Conservation (phyloP, 2,329 filamentous ascomycete genomes). For the Aschersonia sp. region DNA sequence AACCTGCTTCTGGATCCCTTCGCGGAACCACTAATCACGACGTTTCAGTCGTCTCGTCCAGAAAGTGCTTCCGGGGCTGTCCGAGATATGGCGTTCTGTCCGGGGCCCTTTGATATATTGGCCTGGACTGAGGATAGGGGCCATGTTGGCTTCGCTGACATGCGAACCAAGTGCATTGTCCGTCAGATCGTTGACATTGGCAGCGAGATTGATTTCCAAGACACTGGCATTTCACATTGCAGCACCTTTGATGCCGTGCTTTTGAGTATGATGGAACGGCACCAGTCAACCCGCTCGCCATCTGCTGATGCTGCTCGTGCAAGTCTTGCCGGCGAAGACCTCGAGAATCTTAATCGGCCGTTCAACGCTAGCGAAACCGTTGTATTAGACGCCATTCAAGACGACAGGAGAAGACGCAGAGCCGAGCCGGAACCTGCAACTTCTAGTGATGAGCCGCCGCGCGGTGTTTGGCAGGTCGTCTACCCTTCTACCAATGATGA, state of each 20-base stretch:
- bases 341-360: constrained; percentile 33
- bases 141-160: constrained; percentile 58
- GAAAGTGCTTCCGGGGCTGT: constrained; percentile 62
- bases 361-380: constrained; percentile 38
- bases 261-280: constrained; percentile 30
- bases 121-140: constrained; percentile 89
- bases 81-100: constrained; percentile 83
- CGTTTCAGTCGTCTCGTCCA: constrained; percentile 66
- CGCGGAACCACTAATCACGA: constrained; percentile 51
- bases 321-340: constrained; percentile 12
- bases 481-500: constrained; percentile 9
- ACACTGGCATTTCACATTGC: constrained; percentile 40
- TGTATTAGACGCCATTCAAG: constrained; percentile 41
- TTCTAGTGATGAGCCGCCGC: too few species aligned
- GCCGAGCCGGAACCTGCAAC: too few species aligned
- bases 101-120: constrained; percentile 76
- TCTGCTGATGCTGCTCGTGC: constrained; percentile 2
- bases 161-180: constrained; percentile 50
- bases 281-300: constrained; percentile 14
- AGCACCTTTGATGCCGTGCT: constrained; percentile 38
- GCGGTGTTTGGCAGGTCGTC: background rate
- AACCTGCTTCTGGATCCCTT: constrained; percentile 27
- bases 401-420: constrained; percentile 31
- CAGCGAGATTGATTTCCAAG: constrained; percentile 39
- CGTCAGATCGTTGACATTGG: constrained; percentile 57